These are phyloP conservation scores for Ganoderma lucidum DNA, from an alignment of 1,284 basidiomycete genomes.

Conservation along the genomic window DNA sequence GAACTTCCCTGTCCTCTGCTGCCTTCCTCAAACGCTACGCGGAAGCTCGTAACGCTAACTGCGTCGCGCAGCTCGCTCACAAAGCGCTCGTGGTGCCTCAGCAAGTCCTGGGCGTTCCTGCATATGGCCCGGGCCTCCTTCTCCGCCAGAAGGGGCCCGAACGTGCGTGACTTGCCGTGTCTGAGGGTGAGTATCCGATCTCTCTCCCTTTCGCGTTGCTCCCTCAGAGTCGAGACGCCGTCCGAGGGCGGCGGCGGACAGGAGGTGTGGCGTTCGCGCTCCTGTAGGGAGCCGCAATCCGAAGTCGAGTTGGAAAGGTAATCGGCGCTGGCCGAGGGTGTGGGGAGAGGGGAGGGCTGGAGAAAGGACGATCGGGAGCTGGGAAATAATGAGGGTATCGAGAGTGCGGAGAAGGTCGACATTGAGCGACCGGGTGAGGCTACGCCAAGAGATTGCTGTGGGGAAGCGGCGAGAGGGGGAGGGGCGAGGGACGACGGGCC, in stretches of 20 bases:
- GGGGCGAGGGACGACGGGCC: slow-evolving; percentile 32
- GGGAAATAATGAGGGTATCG: slow-evolving; percentile 37
- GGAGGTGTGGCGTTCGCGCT: slow-evolving; percentile 30
- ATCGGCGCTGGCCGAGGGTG: slow-evolving; percentile 29
- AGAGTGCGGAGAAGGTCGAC: slow-evolving; percentile 38
- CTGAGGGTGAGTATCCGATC: slow-evolving; percentile 26
- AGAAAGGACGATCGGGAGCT: slow-evolving; percentile 34
- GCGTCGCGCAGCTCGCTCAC: slow-evolving; percentile 66
- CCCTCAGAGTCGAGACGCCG: slow-evolving; percentile 9
- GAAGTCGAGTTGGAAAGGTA: slow-evolving; percentile 17
- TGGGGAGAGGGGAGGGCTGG: slow-evolving; percentile 25
- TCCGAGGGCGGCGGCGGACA: slow-evolving; percentile 21
- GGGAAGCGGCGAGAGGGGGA: slow-evolving; percentile 19
- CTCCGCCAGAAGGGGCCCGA: slow-evolving; percentile 53
- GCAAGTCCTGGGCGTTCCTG: slow-evolving; percentile 79
- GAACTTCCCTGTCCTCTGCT: slow-evolving; percentile 10
- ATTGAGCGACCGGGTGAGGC: slow-evolving; percentile 22
- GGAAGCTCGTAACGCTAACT: slow-evolving; percentile 58
- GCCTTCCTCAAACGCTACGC: slow-evolving; percentile 28
- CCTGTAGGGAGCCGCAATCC: slow-evolving; percentile 21
- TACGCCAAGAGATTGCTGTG: slow-evolving; percentile 14
- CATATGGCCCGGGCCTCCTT: slow-evolving; percentile 64
- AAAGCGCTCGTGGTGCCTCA: slow-evolving; percentile 78
- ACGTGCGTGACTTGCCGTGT: slow-evolving; percentile 46
- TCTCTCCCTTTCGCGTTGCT: slow-evolving; percentile 23